Conservation (phyloP, 495 filamentous ascomycete genomes). For the Xylaria acuta region DNA sequence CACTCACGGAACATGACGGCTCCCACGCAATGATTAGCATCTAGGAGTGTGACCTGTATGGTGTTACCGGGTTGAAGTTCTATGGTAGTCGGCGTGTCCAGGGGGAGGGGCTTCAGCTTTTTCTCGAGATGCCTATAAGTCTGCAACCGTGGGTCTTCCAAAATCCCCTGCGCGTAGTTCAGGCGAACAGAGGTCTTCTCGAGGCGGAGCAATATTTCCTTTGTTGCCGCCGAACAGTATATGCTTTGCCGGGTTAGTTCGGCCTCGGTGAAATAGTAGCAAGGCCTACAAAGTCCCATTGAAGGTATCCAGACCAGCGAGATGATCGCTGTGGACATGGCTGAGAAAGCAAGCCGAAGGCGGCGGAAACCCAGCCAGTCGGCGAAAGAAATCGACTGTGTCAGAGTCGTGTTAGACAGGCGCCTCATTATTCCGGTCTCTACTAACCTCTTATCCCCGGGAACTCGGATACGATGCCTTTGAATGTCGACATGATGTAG, state of each 20-base stretch:
- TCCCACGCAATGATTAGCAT: slow-evolving; percentile 92
- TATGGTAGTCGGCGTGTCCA: slow-evolving; percentile 80
- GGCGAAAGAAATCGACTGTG: slow-evolving; percentile 83
- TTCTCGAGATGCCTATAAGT: slow-evolving; percentile 78
- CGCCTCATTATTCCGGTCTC: neutral
- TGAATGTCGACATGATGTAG: slow-evolving; percentile 76
- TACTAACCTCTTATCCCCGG: slow-evolving; percentile 69
- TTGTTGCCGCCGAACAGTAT: slow-evolving; percentile 87
- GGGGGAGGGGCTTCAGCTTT: slow-evolving; percentile 79
- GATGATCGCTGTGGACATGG: slow-evolving; percentile 93
- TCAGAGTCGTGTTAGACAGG: slow-evolving; percentile 7
- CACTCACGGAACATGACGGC: slow-evolving; percentile 82
- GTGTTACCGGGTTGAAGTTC: slow-evolving; percentile 70
- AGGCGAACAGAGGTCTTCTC: slow-evolving; percentile 80
- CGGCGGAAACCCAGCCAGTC: slow-evolving; percentile 51
- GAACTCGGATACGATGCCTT: slow-evolving; percentile 74
- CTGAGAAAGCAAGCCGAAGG: slow-evolving; percentile 89
- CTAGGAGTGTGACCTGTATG: slow-evolving; percentile 82
- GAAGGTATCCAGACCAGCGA: slow-evolving; percentile 79
- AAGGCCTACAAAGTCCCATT: slow-evolving; percentile 68
- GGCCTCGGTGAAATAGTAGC: neutral
- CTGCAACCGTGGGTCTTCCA: slow-evolving; percentile 68
- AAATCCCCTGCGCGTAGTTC: slow-evolving; percentile 77
- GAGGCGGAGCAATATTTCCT: slow-evolving; percentile 75
- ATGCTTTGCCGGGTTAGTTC: slow-evolving; percentile 53